Conservation (phyloP, 176 grass and related monocot genomes). For the Phyllostachys edulis region DNA sequence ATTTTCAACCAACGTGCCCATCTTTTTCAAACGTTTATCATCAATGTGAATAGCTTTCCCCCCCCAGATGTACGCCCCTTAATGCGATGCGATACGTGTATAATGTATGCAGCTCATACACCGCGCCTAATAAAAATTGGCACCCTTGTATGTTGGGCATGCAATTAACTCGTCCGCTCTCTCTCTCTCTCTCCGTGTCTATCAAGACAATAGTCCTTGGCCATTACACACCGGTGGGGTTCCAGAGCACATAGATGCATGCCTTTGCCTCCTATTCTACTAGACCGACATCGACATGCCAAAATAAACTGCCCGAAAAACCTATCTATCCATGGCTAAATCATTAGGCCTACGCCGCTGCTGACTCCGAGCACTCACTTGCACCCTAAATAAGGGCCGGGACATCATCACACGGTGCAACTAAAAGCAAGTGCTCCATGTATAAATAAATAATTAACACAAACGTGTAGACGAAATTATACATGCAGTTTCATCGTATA, state of each 20-base stretch:
- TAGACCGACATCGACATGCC: neutral
- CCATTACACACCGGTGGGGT: neutral
- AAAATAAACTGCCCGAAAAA: neutral
- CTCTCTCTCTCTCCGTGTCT: neutral
- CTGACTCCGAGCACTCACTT: neutral
- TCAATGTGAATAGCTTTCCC: slow-evolving; percentile 3
- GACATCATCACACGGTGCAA: neutral
- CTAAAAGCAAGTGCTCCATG: neutral
- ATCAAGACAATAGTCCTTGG: neutral
- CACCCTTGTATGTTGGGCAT: neutral
- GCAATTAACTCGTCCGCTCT: neutral
- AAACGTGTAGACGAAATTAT: neutral
- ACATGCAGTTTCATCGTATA: neutral
- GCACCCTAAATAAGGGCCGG: neutral
- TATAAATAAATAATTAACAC: neutral
- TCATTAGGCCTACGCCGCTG: slow-evolving; percentile 20
- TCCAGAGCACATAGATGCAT: neutral
- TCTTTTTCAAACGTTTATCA: slow-evolving; percentile 24
- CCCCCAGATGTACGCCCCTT: neutral
- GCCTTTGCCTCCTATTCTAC: neutral
- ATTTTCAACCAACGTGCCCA: neutral
- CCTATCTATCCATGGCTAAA: neutral
- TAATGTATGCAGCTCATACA: neutral
- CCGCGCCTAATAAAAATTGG: neutral
- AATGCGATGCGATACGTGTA: neutral